These are phyloP conservation scores for Brettanomyces naardenensis DNA, from an alignment of 805 yeast species.

Conservation along the genomic window DNA sequence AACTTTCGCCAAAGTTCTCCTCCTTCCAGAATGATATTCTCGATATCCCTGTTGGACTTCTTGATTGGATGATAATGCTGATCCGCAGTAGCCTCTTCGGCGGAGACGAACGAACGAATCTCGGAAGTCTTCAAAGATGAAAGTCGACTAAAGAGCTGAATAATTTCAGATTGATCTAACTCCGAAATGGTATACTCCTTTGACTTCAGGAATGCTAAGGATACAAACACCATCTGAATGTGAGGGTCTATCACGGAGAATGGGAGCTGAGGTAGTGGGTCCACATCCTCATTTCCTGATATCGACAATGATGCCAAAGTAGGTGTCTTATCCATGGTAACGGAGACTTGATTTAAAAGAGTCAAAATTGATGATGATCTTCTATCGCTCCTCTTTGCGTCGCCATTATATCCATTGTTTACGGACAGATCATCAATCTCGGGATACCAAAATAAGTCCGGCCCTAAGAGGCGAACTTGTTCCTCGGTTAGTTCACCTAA, in stretches of 20 bases:
- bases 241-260: constrained; percentile 66
- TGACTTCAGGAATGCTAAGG: constrained; percentile 72
- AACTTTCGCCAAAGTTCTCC: constrained; percentile 87
- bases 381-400: constrained; percentile 7
- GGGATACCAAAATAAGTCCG: constrained; percentile 59
- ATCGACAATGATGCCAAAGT: constrained; percentile 16
- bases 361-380: constrained; percentile 27
- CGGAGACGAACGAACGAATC: constrained; percentile 20
- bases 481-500: constrained; percentile 15
- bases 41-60: constrained; percentile 45
- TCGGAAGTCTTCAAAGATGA: constrained; percentile 34
- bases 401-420: constrained; percentile 5
- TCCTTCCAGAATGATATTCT: constrained; percentile 65
- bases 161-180: constrained; percentile 82
- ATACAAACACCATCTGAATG: constrained; percentile 64
- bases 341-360: constrained; percentile 17
- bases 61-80: constrained; percentile 7
- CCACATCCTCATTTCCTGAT: constrained; percentile 12
- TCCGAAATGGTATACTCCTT: constrained; percentile 74
- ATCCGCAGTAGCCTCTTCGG: constrained; percentile 3
- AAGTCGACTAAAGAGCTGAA: constrained; percentile 61
- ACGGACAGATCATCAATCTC: constrained; percentile 14
- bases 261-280: constrained; percentile 30
- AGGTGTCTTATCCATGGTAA: constrained; percentile 22
- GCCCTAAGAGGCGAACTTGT: constrained; percentile 33